Base-by-base conservation (phyloP, 2,329 filamentous ascomycete species). In the Drechslera avenae region DNA sequence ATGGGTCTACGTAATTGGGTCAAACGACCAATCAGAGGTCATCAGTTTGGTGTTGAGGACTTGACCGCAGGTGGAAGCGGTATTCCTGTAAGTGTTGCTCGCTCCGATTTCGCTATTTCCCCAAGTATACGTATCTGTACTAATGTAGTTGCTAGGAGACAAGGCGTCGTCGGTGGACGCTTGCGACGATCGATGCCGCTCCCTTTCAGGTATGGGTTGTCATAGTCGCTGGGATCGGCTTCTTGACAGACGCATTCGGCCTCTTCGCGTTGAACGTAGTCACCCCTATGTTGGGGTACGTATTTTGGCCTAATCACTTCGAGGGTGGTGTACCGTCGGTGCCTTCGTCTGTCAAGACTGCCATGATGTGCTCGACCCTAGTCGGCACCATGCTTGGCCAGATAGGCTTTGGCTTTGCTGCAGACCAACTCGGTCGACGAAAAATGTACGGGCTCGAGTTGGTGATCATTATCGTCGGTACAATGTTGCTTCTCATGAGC, bases 381-480 rank as follows among this genome's bases (percentile, higher is more conserved):
- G 67, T 65, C 4, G 73, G 72, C 17, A 75, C 72, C 8, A 73
- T 75, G 57, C 35, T 75, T 9, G 74, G 74, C 6, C 68, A 73
- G 39, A 42, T 75, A 10, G 59, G 70, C 4, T 76, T 76, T 50
- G 74, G 74, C 14, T 61, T 72, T 35, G 66, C 71, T 13, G 74
- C 73, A 10, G 74, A 76, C 48, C 34, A 64, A 6, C 60, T 72
- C 17, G 73, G 73, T n/a, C 54, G 73, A 48, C 60, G 71, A 19
- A 71, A 73, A 26, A 72, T 75, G 58, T 76, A 76, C 42, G 74
- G 74, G 3, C 58, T 75, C 13, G 74, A 75, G 40, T 54, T 76
- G 2, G 66, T 75, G 5, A 74, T 76, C 23, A 68, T 76, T 18
- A 75, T 76, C 23, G 65, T 74, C 30, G 71, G 67, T 16, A 74